Evolutionary conservation across 2,329 filamentous ascomycete species (phyloP), one percentile per base, ranked within the genome.

Genomic region (Aspergillus sp.): DNA sequence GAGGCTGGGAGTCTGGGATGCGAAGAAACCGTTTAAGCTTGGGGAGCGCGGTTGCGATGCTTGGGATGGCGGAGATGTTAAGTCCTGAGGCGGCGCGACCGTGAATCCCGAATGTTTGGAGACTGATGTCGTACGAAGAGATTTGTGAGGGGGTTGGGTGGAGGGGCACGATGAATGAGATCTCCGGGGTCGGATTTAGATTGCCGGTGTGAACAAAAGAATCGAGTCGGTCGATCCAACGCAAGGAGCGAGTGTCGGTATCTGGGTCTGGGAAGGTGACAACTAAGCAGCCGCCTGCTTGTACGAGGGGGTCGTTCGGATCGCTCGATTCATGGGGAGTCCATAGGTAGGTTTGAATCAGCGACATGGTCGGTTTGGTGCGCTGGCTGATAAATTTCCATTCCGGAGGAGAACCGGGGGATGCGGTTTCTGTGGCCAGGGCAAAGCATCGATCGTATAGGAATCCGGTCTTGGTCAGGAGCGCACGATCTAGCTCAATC

Each of bases 361-460:
- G 61, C 1, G 65, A 60, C 67, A 69, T 69, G 11, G 32, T 29
- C 5, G 67, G 67, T 36, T 67, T 68, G 2, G 67, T 68, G 20
- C 67, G 65, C 54, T 69, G 67, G 49, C 65, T 67, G 58, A 69
- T 65, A 10, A 68, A 67, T n/a, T 63, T 61, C 67, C 67, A 69
- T 45, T 60, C 59, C 5, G 53, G 51, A 24, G 20, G 24, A 2
- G 47, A 31, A 14, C 20, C 20, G 4, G 31, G 6, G 29, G 24
- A 4, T 57, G 22, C 24, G 22, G 36, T 36, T 14, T 67, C 66
- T 5, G 62, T 57, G 18, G 66, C 66, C 4, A 68, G 31, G 6
- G 60, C 60, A 22, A 68, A 68, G 42, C 61, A 68, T 55, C 66
- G 51, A 51, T 68, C 66, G 24, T 63, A 68, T 46, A 62, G 57